Conservation (phyloP, 164 flowering plant genomes). For the Paratinospora sagittata region DNA sequence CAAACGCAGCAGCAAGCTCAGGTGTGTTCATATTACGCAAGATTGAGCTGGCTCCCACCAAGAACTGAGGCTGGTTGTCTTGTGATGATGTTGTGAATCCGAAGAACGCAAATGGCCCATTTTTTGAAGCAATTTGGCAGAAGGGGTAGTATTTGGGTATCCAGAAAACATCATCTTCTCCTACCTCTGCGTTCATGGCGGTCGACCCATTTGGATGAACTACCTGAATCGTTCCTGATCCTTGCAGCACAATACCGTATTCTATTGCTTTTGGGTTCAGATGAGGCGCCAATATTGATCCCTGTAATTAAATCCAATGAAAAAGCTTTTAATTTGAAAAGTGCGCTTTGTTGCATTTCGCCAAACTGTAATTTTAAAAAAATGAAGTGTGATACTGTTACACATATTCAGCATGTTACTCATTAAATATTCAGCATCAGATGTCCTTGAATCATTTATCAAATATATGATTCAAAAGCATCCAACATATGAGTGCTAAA, state of each 20-base stretch:
- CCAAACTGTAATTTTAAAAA: too few relatives aligned
- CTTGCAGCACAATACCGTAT: conserved; percentile 64
- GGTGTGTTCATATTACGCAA: conserved; percentile 41
- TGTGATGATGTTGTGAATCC: conserved; percentile 87
- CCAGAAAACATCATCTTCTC: conserved; percentile 75
- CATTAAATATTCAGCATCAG: too few relatives aligned
- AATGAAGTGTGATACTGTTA: too few relatives aligned
- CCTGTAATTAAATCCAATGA: too few relatives aligned
- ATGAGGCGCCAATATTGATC: conserved; percentile 97
- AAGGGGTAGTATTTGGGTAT: conserved; percentile 85
- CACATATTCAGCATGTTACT: too few relatives aligned
- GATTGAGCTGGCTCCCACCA: conserved; percentile 62
- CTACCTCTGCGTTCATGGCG: conserved; percentile 54
- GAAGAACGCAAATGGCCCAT: conserved; percentile 79
- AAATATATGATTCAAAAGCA: too few relatives aligned
- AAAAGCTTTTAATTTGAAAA: too few relatives aligned
- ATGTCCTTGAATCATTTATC: too few relatives aligned
- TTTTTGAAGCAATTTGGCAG: conserved; percentile 80
- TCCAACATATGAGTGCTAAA: too few relatives aligned
- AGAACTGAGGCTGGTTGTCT: conserved; percentile 71
- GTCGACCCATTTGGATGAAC: conserved; percentile 76
- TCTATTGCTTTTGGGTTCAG: conserved; percentile 85
- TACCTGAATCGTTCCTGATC: conserved; percentile 58
- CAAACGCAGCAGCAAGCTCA: conserved; percentile 69
- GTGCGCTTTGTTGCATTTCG: too few relatives aligned